Percentiles rank a stretch among this genome's conserved stretches.
Conservation (phyloP, 805 yeast species). For the Nematodospora valgi region DNA sequence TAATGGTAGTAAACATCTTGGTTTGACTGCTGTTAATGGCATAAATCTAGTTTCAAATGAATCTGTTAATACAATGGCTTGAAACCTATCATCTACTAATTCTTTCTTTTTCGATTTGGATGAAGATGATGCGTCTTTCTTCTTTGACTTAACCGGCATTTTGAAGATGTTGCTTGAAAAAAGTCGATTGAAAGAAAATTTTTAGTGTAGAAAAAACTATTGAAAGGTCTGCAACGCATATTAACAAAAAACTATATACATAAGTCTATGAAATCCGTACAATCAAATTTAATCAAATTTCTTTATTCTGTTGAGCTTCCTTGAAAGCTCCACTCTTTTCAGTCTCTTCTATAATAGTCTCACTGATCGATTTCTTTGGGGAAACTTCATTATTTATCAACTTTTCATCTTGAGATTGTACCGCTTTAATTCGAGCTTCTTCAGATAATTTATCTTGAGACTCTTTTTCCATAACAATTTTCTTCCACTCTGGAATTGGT, state of each 20-base stretch:
- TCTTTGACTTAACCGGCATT: slow-evolving; percentile 10
- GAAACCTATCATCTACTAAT: slow-evolving; percentile 69
- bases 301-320: no score
- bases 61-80: slow-evolving; percentile 93
- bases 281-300: no score
- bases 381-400: no score
- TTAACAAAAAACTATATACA: no score
- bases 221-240: no score
- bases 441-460: slow-evolving; percentile 15
- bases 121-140: slow-evolving; percentile 13
- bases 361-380: no score
- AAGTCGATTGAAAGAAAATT: background rate
- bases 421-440: background rate
- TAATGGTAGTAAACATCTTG: slow-evolving; percentile 87
- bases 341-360: no score
- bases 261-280: no score
- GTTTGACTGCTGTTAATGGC: slow-evolving; percentile 84
- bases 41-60: slow-evolving; percentile 88
- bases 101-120: slow-evolving; percentile 54
- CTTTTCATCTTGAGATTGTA: no score
- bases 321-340: no score
- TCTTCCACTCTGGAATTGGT: slow-evolving; percentile 37
- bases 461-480: slow-evolving; percentile 23
- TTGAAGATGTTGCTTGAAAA: background rate
- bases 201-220: background rate